Evolutionary conservation across 2,329 filamentous ascomycete genomes (phyloP).

Genomic region (Aspergillus flavus): DNA sequence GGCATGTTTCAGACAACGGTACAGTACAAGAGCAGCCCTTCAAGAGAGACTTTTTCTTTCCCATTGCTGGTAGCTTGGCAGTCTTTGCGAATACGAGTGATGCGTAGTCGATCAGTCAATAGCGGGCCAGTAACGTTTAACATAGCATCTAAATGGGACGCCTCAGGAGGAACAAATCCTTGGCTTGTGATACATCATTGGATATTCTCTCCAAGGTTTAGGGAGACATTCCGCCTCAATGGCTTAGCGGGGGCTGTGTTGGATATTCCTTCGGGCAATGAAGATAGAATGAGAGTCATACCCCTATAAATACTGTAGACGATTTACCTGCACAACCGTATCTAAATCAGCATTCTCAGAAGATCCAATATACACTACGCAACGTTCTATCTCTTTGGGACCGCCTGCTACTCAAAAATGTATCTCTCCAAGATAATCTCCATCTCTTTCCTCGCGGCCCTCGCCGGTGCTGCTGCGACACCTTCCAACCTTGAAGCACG

Average conservation of each 20-base stretch:
- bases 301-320: neutral
- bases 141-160: neutral
- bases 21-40: too few relatives aligned
- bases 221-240: neutral
- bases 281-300: neutral
- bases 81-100: neutral
- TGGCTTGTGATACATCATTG: neutral
- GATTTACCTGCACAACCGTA: neutral
- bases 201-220: neutral
- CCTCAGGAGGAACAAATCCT: neutral
- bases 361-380: neutral
- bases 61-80: too few relatives aligned
- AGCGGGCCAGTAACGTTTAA: neutral
- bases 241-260: neutral
- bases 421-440: neutral
- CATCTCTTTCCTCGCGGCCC: neutral
- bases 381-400: neutral
- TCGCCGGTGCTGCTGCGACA: neutral
- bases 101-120: neutral
- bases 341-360: neutral
- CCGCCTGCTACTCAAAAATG: neutral
- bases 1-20: too few relatives aligned
- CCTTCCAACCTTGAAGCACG: neutral
- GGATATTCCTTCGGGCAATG: neutral
- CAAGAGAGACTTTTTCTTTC: too few relatives aligned